Conservation (phyloP, 2,329 filamentous ascomycete species). For the Talaromyces sp. region DNA sequence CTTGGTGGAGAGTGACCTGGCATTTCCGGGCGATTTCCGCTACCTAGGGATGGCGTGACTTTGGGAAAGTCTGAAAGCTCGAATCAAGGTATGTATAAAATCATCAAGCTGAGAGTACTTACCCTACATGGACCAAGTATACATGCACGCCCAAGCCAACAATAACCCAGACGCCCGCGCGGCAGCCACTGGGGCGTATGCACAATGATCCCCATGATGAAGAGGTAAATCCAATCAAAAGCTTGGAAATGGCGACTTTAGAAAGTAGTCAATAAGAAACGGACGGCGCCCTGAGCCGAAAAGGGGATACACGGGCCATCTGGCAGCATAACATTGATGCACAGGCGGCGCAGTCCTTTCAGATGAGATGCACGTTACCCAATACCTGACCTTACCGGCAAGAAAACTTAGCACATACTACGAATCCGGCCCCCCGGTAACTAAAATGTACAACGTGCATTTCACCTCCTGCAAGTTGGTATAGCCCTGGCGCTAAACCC, state of each 20-base stretch:
- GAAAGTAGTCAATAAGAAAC: neutral
- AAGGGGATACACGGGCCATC: neutral
- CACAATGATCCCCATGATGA: neutral
- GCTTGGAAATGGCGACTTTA: neutral
- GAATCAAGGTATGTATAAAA: slow-evolving; percentile 5
- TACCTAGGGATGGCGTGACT: neutral
- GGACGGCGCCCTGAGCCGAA: neutral
- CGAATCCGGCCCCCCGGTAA: slow-evolving; percentile 5
- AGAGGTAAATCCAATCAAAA: neutral
- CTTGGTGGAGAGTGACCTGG: neutral
- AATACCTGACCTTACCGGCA: neutral
- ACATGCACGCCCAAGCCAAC: neutral
- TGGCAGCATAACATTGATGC: neutral
- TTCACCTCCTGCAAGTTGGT: neutral
- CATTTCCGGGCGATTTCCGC: neutral
- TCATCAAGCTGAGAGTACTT: neutral
- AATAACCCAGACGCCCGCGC: neutral
- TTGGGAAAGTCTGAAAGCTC: neutral
- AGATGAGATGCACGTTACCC: neutral
- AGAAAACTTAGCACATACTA: neutral
- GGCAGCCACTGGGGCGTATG: neutral
- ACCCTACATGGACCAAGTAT: neutral
- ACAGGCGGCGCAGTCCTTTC: neutral
- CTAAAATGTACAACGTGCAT: neutral
- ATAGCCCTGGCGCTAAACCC: neutral